phyloP scores from a whole-genome alignment of 176 grass and related monocot species.

The Tillandsia fasciculata region DNA sequence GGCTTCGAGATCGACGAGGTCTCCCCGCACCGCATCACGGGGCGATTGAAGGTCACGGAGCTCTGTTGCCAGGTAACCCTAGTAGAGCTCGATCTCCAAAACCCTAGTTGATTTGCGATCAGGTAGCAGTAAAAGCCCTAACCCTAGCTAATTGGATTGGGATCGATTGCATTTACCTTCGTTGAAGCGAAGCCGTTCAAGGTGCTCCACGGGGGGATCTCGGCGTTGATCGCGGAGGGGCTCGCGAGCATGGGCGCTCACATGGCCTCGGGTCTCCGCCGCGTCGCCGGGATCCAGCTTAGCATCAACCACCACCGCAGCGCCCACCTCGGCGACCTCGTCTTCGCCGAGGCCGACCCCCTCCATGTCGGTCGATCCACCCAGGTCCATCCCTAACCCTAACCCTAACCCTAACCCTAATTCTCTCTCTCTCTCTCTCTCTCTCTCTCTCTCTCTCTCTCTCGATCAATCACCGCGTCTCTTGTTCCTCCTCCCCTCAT shows the following conservation, averaged over 20 bases:
- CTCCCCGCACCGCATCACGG: constrained; percentile 43
- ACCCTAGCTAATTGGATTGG: neutral
- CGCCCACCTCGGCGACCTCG: constrained; percentile 49
- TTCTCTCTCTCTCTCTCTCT: neutral
- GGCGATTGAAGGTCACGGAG: constrained; percentile 43
- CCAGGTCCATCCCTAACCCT: constrained; percentile 27
- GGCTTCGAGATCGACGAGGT: constrained; percentile 63
- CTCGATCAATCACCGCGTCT: neutral
- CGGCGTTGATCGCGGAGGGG: constrained; percentile 63
- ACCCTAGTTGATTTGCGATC: neutral
- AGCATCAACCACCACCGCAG: constrained; percentile 86
- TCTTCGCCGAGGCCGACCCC: constrained; percentile 56
- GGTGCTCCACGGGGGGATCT: constrained; percentile 84
- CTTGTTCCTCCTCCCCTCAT: too few relatives aligned
- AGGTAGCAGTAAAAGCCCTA: neutral
- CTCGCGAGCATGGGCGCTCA: constrained; percentile 91
- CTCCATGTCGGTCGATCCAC: constrained; percentile 54
- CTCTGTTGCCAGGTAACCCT: constrained; percentile 58
- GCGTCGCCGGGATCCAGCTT: constrained; percentile 75
- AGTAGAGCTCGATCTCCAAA: neutral
- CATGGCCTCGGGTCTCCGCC: constrained; percentile 65
- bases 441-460: neutral
- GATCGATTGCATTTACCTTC: neutral
- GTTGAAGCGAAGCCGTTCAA: constrained; percentile 53
- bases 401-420: neutral